Evolutionary conservation across 306 rosid genomes (phyloP).

Genomic region (Calophaca sinica): DNA sequence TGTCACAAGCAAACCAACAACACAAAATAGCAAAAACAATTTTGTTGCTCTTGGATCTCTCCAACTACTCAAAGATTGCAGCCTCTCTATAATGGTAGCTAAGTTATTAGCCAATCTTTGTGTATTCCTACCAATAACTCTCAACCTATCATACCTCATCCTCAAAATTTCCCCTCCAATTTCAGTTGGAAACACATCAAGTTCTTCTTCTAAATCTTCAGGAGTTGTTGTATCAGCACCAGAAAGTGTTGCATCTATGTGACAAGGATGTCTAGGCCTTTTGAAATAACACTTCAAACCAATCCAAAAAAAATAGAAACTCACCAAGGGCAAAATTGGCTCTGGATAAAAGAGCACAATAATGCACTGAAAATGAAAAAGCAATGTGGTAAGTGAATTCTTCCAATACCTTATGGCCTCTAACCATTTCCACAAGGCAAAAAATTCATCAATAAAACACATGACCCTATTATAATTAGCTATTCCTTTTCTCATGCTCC

Average conservation of each 20-base stretch:
- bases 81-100: conserved; percentile 51
- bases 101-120: conserved; percentile 43
- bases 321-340: conserved; percentile 31
- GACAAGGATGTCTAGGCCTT: conserved; percentile 49
- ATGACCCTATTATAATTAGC: conserved; percentile 49
- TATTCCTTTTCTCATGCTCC: conserved; percentile 58
- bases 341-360: conserved; percentile 44
- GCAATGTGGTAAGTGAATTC: conserved; percentile 17
- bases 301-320: conserved; percentile 31
- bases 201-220: conserved; percentile 62
- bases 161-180: conserved; percentile 41
- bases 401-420: conserved; percentile 49
- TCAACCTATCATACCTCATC: conserved; percentile 54
- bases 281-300: conserved; percentile 38
- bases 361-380: conserved; percentile 41
- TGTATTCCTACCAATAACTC: conserved; percentile 43
- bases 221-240: conserved; percentile 40
- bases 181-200: conserved; percentile 52
- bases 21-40: conserved; percentile 47
- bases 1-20: conserved; percentile 38
- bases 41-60: conserved; percentile 59
- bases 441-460: conserved; percentile 33
- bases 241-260: conserved; percentile 52
- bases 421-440: conserved; percentile 48
- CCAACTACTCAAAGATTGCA: conserved; percentile 56